Base-by-base conservation (phyloP, 768 basidiomycete genomes). In the Pleurotus citrinopileatus region DNA sequence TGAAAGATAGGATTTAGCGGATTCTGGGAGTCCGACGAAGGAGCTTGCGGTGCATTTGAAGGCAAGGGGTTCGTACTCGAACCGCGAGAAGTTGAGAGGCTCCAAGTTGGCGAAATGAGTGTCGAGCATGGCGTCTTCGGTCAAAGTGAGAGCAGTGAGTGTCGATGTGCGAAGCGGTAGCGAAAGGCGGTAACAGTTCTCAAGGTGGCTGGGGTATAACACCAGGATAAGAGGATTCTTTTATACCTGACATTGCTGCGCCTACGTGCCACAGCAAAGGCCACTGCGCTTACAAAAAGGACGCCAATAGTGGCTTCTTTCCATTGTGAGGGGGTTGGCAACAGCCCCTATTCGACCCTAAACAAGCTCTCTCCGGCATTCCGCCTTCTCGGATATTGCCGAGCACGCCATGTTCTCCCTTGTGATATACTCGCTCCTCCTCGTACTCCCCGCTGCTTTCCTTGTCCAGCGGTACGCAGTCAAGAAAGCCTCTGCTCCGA, bases 391-490 rank as follows among this genome's bases (percentile, higher is more conserved):
- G 48, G 48, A 28, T 13, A 23, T 51, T 22, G 48, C 48, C 48
- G 48, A 22, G 8, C n/a, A 34, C 38, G 12, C 48, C 34, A 51
- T 51, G 48, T 51, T 51, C 32, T 19, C 20, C 34, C 48, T 25
- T 51, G 48, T 51, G 48, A 51, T 51, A 51, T 51, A 51, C 48
- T 15, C 32, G 12, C 22, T 51, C 29, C 48, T 51, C 29, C 48
- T 51, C 32, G 19, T 51, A 17, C 28, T 51, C 17, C 48, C 48
- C n/a, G 43, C 46, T 22, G 45, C 45, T 17, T 37, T 46, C 44
- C 46, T 55, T 29, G n/a, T 45, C 36, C 45, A 36, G 7, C 54
- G 34, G 20, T 34, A 48, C 26, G 43, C 42, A n/a, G 12, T 19
- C 53, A 44, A 29, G 20, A 44, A 34, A 22, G 43, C 43, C 10